Evolutionary conservation across 1,139 yeast species (phyloP).

Genomic region (Hanseniaspora uvarum): DNA sequence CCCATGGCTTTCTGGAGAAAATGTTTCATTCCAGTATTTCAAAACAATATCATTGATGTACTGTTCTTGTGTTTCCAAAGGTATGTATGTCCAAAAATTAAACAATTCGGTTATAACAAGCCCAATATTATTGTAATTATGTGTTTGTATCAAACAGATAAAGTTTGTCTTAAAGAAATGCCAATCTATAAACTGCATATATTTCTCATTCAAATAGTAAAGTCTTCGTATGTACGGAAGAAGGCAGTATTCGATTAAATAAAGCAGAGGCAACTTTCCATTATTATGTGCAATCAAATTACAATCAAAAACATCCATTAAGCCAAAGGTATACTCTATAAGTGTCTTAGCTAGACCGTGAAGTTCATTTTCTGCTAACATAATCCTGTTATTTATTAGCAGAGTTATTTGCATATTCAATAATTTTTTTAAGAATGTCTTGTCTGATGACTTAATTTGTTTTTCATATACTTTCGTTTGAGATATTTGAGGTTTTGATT

Average conservation of each 20-base stretch:
- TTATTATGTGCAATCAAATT: neutral
- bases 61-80: conserved; percentile 17
- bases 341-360: neutral
- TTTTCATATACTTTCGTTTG: neutral
- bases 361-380: neutral
- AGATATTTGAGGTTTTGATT: neutral
- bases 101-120: conserved; percentile 23
- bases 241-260: conserved; percentile 7
- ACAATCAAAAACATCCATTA: neutral
- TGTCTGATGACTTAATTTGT: neutral
- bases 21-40: conserved; percentile 23
- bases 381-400: neutral
- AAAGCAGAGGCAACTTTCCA: neutral
- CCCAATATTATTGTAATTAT: conserved; percentile 26
- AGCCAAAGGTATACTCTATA: neutral
- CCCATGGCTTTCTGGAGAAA: conserved; percentile 21
- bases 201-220: neutral
- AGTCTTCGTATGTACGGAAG: neutral
- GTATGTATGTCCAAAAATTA: conserved; percentile 27
- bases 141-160: conserved; percentile 25
- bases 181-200: conserved; percentile 25
- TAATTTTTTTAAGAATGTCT: neutral
- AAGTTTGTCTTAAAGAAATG: conserved; percentile 25
- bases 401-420: neutral
- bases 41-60: conserved; percentile 18